These are phyloP conservation scores for Dactylellina cionopaga DNA, from an alignment of 2,329 filamentous ascomycete species.

Conservation along the genomic window DNA sequence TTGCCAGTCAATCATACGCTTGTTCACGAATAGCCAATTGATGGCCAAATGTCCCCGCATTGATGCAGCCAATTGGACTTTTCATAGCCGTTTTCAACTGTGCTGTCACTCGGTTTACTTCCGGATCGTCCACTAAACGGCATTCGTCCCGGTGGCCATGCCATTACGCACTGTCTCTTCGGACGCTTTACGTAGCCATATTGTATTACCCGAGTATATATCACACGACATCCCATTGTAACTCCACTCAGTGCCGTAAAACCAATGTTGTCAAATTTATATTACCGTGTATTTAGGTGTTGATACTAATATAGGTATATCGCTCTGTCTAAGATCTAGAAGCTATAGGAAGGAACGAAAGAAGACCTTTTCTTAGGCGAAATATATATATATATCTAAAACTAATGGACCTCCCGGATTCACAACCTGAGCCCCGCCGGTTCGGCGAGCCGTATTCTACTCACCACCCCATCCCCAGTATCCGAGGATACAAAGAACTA, in stretches of 20 bases:
- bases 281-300: too few species aligned
- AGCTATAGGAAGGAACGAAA: too few species aligned
- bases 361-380: too few species aligned
- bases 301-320: too few species aligned
- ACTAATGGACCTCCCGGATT: constrained; percentile 7
- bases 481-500: constrained; percentile 65
- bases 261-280: constrained; percentile 1
- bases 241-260: background rate
- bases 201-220: background rate
- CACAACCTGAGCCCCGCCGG: constrained; percentile 55
- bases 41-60: constrained; percentile 23
- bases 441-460: constrained; percentile 63
- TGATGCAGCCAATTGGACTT: background rate
- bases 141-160: background rate
- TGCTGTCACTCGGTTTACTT: constrained; percentile 8
- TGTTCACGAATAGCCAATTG: background rate
- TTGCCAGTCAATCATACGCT: background rate
- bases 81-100: background rate
- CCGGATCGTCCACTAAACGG: constrained; percentile 22
- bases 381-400: background rate
- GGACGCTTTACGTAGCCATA: background rate
- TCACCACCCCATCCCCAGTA: constrained; percentile 64
- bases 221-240: background rate
- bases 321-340: too few species aligned
- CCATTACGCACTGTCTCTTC: constrained; percentile 8